Base-by-base conservation (phyloP, 805 yeast species). In the Pichia nanzhaoensis region DNA sequence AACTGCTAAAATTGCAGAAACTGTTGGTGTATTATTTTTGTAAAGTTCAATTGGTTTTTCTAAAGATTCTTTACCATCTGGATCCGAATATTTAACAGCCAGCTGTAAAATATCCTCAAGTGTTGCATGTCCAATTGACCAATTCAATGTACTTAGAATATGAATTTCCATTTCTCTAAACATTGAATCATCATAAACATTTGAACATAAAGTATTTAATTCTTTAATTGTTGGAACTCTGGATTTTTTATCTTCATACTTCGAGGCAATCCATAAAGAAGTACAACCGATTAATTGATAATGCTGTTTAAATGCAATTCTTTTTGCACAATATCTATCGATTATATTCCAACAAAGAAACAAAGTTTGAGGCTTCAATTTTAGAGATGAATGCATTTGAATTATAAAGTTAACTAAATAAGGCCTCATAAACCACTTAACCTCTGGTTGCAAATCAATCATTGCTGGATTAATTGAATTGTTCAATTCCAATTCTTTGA, bases 261-360 rank as follows among this genome's bases (percentile, higher is more conserved):
- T 91, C 21, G 96, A 82, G 2, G 96, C 87, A 28, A 91, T 75
- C 97, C 98, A 91, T 31, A 91, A 68, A 49, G 96, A 87, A 4
- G 96, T 87, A 49, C 95, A 84, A 28, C 95, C 88, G 10, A 91
- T 91, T 44, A 91, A 72, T 64, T 90, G 96, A 50, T 87, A 81
- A 65, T 90, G 98, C 47, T 85, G 90, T 53, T 82, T 77, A 51
- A 84, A 74, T 1, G 90, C 93, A 7, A 89, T 79, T 55, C 98
- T 73, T 55, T 82, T 84, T 43, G 95, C 84, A 60, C 95, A 85
- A 67, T 91, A 91, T 50, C 97, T 77, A 63, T 91, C 99, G 50
- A 91, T 84, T 43, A 90, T 72, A 55, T 82, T 80, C 80, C 59
- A 79, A 69, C 77, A 78, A 68, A 70, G 79, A 70, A 57, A 86